Evolutionary conservation across 805 yeast species (phyloP), one percentile per base, ranked within the genome.

Genomic region (Cyberlindnera mycetangii): DNA sequence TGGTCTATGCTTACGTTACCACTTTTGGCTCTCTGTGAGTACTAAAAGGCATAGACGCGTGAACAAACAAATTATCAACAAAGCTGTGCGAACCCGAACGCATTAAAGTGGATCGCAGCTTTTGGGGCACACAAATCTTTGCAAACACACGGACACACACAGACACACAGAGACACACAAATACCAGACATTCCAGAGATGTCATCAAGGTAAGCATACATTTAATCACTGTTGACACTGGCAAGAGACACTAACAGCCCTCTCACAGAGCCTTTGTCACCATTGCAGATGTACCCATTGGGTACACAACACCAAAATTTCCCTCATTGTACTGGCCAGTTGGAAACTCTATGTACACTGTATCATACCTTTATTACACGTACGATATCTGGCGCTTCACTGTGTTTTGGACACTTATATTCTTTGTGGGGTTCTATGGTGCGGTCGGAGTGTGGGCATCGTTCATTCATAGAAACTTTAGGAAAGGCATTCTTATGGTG

Each of bases 361-460:
- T 72, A 6, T 74, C 89, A 28, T 79, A 74, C 51, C 74, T 92
- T 5, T 92, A 87, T 66, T 77, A 79, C 55, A 67, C 81, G 2
- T 52, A 60, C 15, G 97, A 89, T 55, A 78, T 92, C 14, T 90
- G 96, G 93, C 66, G 64, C 51, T 92, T 87, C 70, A 87, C 96
- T 0, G 70, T 88, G 9, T 75, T 68, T 54, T 92, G 99, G 98
- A 74, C 85, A 12, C 54, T 92, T 37, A 81, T 89, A 8, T 66
- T 87, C 52, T 83, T 78, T 60, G 70, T 71, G 1, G 79, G 73
- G 1, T 74, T 86, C 47, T 88, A 89, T 61, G 58, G 71, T 1
- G 68, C 77, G 0, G 83, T 90, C 0, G 95, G 93, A 0, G 33
- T 69, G 0, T 66, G 82, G 51, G 89, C 93, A 3, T 68, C 75